Base-by-base conservation (phyloP, 371 early-diverging fungal genomes). In the Mucor piriformis region DNA sequence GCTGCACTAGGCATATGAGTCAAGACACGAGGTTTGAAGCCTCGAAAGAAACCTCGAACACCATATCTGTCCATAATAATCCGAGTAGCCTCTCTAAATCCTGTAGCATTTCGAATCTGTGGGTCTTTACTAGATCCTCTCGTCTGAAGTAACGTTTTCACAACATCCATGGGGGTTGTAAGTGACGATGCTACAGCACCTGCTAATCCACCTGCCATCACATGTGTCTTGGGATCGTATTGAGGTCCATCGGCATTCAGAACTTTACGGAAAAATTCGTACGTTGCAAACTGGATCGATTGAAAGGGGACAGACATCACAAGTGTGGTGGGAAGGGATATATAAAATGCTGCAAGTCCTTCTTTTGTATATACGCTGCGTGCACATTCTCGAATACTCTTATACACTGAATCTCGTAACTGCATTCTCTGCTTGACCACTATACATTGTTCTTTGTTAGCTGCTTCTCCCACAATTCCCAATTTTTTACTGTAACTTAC, bases 401-500 rank as follows among this genome's bases (percentile, higher is more conserved):
- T 76, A 64, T 92, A 88, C 4, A 72, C 68, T 2, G 88, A 81
- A 49, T 86, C 84, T 42, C 85, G 86, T 24, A 94, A 71, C 70
- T 97, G 98, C 96, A 96, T 95, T n/a, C 98, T 84, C 71, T 97
- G 97, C 72, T 97, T 97, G 64, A 96, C 78, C 35, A 97, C 97
- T 88, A 67, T n/a, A n/a, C n/a, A n/a, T n/a, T n/a, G n/a, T n/a
- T n/a, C n/a, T n/a, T n/a, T n/a, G n/a, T n/a, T n/a, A n/a, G n/a
- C n/a, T n/a, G n/a, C n/a, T n/a, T n/a, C n/a, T n/a, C n/a, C n/a
- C n/a, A n/a, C n/a, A n/a, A n/a, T n/a, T n/a, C n/a, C n/a, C n/a
- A n/a, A n/a, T n/a, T n/a, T n/a, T n/a, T n/a, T n/a, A n/a, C n/a
- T n/a, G n/a, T n/a, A n/a, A 46, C 67, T 61, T 73, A 89, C 90